Evolutionary conservation across 2,329 filamentous ascomycete genomes (phyloP).

Genomic region (Colletotrichum lupini): DNA sequence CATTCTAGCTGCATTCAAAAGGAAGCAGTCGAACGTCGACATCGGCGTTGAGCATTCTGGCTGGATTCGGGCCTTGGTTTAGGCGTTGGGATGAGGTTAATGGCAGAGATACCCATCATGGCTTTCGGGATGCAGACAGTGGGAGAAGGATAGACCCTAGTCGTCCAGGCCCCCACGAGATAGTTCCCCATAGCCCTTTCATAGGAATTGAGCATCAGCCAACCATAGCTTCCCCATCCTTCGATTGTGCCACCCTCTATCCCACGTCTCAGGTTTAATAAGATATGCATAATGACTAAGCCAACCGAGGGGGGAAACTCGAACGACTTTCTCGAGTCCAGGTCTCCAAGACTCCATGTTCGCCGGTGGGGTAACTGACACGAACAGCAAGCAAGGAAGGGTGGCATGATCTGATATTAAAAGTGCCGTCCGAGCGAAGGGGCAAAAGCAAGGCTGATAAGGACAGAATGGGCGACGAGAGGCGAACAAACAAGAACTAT

Average conservation of each 20-base stretch:
- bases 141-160: not conserved
- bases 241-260: not conserved
- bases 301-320: slow-evolving; percentile 9
- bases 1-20: not conserved
- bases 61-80: not conserved
- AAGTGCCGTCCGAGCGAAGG: slow-evolving; percentile 3
- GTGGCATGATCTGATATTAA: slow-evolving; percentile 24
- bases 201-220: not conserved
- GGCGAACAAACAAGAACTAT: not conserved
- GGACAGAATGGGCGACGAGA: not conserved
- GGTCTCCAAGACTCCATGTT: slow-evolving; percentile 3
- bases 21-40: not conserved
- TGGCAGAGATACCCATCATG: not conserved
- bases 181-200: not conserved
- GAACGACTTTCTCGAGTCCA: not conserved
- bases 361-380: slow-evolving; percentile 16
- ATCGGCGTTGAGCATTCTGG: not conserved
- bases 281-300: slow-evolving; percentile 26
- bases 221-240: not conserved
- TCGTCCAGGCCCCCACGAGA: not conserved
- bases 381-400: slow-evolving; percentile 8
- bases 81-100: not conserved
- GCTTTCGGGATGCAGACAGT: not conserved
- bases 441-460: not conserved
- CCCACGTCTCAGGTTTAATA: not conserved